These are phyloP conservation scores for Macrocybe sp. DNA, from an alignment of 1,284 basidiomycete species.

Conservation along the genomic window DNA sequence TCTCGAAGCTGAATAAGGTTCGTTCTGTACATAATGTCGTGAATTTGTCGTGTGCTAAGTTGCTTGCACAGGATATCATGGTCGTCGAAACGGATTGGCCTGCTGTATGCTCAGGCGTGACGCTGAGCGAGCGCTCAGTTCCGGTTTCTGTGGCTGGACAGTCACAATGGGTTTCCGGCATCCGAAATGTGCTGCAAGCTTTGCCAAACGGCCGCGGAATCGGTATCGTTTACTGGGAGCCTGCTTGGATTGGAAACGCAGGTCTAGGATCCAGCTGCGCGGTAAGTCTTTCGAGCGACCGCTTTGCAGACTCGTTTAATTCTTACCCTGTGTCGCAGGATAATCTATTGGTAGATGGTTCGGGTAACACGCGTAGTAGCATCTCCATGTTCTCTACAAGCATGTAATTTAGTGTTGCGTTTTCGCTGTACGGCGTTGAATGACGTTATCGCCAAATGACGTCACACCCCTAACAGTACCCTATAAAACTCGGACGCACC, in stretches of 20 bases:
- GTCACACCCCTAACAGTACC: not conserved
- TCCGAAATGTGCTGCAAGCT: conserved; percentile 40
- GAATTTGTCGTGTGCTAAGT: not conserved
- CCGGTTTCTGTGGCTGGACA: conserved; percentile 50
- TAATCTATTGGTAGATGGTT: conserved; percentile 31
- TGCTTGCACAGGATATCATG: conserved; percentile 37
- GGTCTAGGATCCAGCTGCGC: conserved; percentile 49
- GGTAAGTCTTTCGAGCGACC: conserved; percentile 29
- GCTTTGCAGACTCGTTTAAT: not conserved
- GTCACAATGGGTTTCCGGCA: conserved; percentile 46
- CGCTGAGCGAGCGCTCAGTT: conserved; percentile 44
- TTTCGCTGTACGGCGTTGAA: not conserved
- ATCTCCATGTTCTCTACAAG: conserved; percentile 30
- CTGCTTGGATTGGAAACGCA: conserved; percentile 59
- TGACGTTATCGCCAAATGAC: not conserved
- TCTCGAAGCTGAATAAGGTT: conserved; percentile 47
- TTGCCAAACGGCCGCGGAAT: conserved; percentile 44
- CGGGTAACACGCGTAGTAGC: conserved; percentile 29
- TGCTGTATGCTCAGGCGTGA: conserved; percentile 40
- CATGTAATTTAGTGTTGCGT: conserved; percentile 21
- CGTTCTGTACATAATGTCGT: not conserved
- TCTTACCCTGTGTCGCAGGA: conserved; percentile 21
- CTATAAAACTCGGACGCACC: not conserved
- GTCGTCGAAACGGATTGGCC: conserved; percentile 68
- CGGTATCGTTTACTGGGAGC: conserved; percentile 57